Base-by-base conservation (phyloP, 2,329 filamentous ascomycete genomes). In the Fusarium sp. region DNA sequence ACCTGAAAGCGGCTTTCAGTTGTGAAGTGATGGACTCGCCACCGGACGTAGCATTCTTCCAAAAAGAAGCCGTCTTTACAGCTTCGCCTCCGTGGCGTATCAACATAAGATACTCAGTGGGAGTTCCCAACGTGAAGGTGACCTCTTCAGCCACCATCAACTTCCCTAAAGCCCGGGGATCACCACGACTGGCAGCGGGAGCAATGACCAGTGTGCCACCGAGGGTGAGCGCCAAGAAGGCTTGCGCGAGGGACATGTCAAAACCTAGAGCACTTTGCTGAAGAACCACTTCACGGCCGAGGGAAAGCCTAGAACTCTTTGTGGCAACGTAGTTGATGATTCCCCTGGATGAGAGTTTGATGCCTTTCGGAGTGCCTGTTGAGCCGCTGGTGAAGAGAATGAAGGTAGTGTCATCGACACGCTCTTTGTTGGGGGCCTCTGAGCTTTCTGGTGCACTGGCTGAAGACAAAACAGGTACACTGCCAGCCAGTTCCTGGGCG, bases 371-470 rank as follows among this genome's bases (percentile, higher is more conserved):
- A 13, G 33, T 32, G 0, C 52, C 44, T 0, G 52, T 55, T 2
- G 52, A 55, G 0, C 52, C 52, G 11, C 52, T 55, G 1, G 52
- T 55, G 44, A 55, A 55, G 3, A 55, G 13, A 3, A 55, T 17
- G 10, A 55, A 55, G 15, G 23, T 49, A 3, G 33, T 5, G 1
- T 55, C 44, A 2, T 19, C 9, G 7, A 6, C 9, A 13, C 44
- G 33, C 23, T 49, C 44, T 1, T 15, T 22, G 19, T 49, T 55
- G 17, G 23, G 7, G 5, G 10, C 3, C 7, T 49, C 19, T 0
- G 1, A 11, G 3, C 4, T 1, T 4, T 1, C 8, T 0, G 19
- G 1, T 7, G 6, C 7, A 4, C 3, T 11, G 14, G 44, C 10
- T 25, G 39, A 13, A 1, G 44, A 55, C 7, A 49, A 7, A 6